phyloP scores from a whole-genome alignment of 352 stramenopile genomes.

The Phytophthora fragariaefolia region DNA sequence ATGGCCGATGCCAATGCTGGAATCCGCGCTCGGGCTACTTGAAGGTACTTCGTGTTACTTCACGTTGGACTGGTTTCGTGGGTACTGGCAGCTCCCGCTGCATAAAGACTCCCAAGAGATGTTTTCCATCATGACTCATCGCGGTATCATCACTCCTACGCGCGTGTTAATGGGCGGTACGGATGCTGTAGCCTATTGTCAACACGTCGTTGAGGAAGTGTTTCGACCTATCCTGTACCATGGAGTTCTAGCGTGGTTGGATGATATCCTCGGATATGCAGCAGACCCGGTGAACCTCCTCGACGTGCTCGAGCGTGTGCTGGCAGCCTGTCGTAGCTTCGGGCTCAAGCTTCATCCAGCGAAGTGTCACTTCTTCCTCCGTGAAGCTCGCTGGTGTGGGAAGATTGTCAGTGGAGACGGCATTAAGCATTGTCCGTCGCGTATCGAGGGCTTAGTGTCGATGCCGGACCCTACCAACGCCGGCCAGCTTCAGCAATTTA shows the following conservation, averaged over 20 bases:
- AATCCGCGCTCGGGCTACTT: neutral
- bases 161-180: slow-evolving; percentile 20
- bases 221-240: slow-evolving; percentile 4
- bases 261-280: slow-evolving; percentile 11
- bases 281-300: neutral
- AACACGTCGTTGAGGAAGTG: slow-evolving; percentile 7
- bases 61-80: slow-evolving; percentile 21
- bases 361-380: slow-evolving; percentile 4
- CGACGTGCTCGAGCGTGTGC: slow-evolving; percentile 6
- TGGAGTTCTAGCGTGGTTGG: slow-evolving; percentile 5
- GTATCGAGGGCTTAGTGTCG: neutral
- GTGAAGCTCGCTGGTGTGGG: slow-evolving; percentile 7
- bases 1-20: slow-evolving; percentile 14
- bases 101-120: slow-evolving; percentile 10
- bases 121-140: slow-evolving; percentile 12
- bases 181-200: slow-evolving; percentile 2
- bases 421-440: slow-evolving; percentile 6
- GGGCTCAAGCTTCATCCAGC: slow-evolving; percentile 5
- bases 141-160: slow-evolving; percentile 15
- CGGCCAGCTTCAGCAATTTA: slow-evolving; percentile 1
- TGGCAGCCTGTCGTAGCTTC: neutral
- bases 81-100: slow-evolving; percentile 21
- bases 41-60: slow-evolving; percentile 6
- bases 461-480: slow-evolving; percentile 1
- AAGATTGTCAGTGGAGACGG: neutral